Base-by-base conservation (phyloP, 1,284 basidiomycete species). In the Ustilago nuda region DNA sequence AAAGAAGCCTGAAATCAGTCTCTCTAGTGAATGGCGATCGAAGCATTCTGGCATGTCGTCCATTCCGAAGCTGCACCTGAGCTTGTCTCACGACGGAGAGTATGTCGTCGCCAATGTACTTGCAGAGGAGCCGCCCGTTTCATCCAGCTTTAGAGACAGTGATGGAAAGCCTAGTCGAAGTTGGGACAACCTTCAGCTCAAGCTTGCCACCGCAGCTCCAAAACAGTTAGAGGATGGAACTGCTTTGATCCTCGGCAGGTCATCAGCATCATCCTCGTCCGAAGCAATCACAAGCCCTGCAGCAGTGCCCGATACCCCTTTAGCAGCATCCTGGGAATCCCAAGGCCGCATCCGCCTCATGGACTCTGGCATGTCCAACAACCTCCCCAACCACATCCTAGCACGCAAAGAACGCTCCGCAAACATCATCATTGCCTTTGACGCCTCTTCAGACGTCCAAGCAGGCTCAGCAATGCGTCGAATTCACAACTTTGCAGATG, bases 11-110 rank as follows among this genome's bases (percentile, higher is more conserved):
- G 32, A 33, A 8, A 30, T 78, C 35, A n/a, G 54, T 8, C 66
- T 79, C 17, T 78, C 75, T 6, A 56, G 63, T 1, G 75, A 79
- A 35, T 66, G 78, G 66, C 35, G 61, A 1, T 66, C 69, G 17
- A 81, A 82, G 8, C 72, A 82, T 57, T 80, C 82, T 7, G 51
- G 62, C 41, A 45, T 59, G 13, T 12, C 35, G 39, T 32, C 60
- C 6, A 59, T 75, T 17, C 43, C 87, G 87, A 62, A 56, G 12
- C 35, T 82, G 33, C 90, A 92, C 84, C 89, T 90, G 23, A 93
- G 92, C 54, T 88, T 94, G 54, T 93, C 91, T 75, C 94, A 95
- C 78, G 94, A 95, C 79, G 93, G 92, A 30, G 92, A 93, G 45
- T 93, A 94, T 80, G 89, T 93, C 9, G 89, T 92, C 55, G 90